A percentile compares a stretch with the other conserved stretches of the same genome.
These are phyloP conservation scores for Backusella morwellensis DNA, from an alignment of 192 early-diverging fungal genomes.

Conservation along the genomic window DNA sequence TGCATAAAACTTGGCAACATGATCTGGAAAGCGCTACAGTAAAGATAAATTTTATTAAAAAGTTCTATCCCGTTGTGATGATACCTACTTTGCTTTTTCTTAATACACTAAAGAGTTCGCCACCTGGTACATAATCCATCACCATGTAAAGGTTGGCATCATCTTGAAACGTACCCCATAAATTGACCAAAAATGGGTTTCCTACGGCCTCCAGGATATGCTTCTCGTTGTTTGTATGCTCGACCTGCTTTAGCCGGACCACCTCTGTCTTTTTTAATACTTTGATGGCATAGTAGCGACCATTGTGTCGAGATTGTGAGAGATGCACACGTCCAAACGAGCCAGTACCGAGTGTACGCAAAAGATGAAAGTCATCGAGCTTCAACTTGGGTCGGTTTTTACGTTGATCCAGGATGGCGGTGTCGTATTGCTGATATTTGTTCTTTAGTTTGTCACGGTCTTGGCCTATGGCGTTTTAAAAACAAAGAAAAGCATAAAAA, in stretches of 20 bases:
- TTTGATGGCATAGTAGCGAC: conserved; percentile 95
- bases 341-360: conserved; percentile 92
- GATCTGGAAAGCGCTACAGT: conserved; percentile 61
- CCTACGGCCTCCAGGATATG: conserved; percentile 83
- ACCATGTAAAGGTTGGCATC: conserved; percentile 90
- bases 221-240: conserved; percentile 98
- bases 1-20: conserved; percentile 71
- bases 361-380: conserved; percentile 80
- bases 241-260: conserved; percentile 93
- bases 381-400: conserved; percentile 47
- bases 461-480: neutral
- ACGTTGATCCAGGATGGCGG: conserved; percentile 19
- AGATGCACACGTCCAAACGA: conserved; percentile 97
- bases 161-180: conserved; percentile 96
- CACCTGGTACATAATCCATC: conserved; percentile 95
- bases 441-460: neutral
- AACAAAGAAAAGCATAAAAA: neutral
- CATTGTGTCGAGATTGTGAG: conserved; percentile 74
- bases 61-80: neutral
- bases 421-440: conserved; percentile 15
- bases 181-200: conserved; percentile 84
- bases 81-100: conserved; percentile 69
- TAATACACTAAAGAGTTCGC: conserved; percentile 83
- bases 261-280: conserved; percentile 93
- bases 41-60: neutral